phyloP scores from a whole-genome alignment of 768 basidiomycete genomes.

The Tulasnella sp. region DNA sequence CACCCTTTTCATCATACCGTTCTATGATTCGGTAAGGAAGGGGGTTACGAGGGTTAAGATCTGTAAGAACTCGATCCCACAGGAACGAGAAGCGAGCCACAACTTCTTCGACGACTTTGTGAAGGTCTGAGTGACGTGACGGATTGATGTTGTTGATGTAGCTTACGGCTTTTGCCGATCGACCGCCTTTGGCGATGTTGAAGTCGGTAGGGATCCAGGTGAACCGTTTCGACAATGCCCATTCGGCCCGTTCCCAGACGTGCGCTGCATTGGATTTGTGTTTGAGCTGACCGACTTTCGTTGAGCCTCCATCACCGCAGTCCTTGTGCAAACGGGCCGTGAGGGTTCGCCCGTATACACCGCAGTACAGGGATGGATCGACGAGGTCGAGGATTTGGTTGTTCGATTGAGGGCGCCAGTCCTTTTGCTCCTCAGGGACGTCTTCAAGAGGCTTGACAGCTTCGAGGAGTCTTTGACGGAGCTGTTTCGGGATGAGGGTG shows the following conservation, averaged over 20 bases:
- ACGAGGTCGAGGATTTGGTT: constrained; percentile 41
- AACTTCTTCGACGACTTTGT: neutral
- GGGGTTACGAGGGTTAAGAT: constrained; percentile 2
- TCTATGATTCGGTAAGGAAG: neutral
- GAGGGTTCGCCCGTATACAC: constrained; percentile 34
- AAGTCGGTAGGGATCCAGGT: constrained; percentile 19
- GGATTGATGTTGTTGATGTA: constrained; percentile 19
- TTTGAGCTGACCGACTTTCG: neutral
- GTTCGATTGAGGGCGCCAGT: constrained; percentile 44
- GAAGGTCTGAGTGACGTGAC: constrained; percentile 1
- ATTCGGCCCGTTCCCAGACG: neutral
- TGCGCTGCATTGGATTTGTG: neutral
- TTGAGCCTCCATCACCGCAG: neutral
- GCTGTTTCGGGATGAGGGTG: constrained; percentile 27
- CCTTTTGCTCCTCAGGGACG: constrained; percentile 40
- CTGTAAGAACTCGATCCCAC: constrained; percentile 12
- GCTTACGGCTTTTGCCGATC: neutral
- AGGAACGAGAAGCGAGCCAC: neutral
- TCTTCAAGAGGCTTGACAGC: constrained; percentile 32
- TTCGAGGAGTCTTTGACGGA: constrained; percentile 27
- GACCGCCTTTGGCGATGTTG: neutral
- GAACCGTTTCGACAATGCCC: neutral
- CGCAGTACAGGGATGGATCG: constrained; percentile 37
- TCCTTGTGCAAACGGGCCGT: neutral
- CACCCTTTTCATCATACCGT: neutral